Evolutionary conservation across 805 yeast species (phyloP), one percentile per base, ranked within the genome.

Genomic region (Ogataea neopini): DNA sequence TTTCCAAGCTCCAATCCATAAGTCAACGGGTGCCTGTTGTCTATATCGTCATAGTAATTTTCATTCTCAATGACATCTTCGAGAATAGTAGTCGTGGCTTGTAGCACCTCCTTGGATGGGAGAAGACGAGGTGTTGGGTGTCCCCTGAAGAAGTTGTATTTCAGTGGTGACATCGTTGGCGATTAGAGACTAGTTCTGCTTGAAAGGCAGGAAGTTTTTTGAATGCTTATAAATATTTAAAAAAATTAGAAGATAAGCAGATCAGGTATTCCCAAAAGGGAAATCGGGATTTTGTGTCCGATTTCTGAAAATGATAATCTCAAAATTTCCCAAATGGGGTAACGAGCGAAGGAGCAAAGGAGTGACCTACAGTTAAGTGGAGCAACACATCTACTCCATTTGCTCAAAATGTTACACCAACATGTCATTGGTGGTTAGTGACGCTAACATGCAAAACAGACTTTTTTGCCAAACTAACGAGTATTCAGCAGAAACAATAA

Each of bases 1-100:
- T 91, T 80, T 2, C 96, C 96, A 19, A 78, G 81, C 60, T 86
- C 92, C 1, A 88, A 70, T 2, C 96, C 96, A 62, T 88, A 88
- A 1, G 81, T 77, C 53, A 88, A 71, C 1, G 96, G 96, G 60
- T 85, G 91, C 34, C 56, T 54, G 39, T 53, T 51, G n/a, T 39
- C 2, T 5, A 55, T 50, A 10, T 80, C 83, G 53, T 79, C 82
- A 46, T 74, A 79, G 25, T 60, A 52, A 6, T 61, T 50, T 44
- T 70, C 70, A 40, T 70, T 68, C 2, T 56, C 53, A 2, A 65
- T 68, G 30, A 81, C 65, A 1, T 55, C 49, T 3, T 57, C 64
- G 13, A 87, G 67, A 1, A 83, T 73, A 10, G 72, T 60, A 0
- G 66, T 61, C 4, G 84, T 74, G 0, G 92, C 88, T 3, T 73